Percentiles rank a stretch among this genome's conserved stretches.
Conservation (phyloP, 495 filamentous ascomycete genomes). For the Friedmanniomyces simplex region DNA sequence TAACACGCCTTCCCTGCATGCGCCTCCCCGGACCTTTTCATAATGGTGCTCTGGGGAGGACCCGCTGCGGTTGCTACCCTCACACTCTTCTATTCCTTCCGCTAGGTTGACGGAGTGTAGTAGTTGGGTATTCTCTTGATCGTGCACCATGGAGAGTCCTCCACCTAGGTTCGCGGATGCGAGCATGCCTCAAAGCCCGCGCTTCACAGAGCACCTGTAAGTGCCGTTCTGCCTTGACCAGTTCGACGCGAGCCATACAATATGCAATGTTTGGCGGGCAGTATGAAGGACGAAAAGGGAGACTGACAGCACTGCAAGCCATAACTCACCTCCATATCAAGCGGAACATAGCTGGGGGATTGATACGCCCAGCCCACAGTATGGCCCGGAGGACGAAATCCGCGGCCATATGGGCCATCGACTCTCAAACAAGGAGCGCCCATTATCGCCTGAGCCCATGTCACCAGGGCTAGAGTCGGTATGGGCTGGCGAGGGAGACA, state of each 20-base stretch:
- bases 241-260: too few relatives aligned
- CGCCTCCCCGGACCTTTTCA: too few relatives aligned
- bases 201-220: constrained; percentile 7
- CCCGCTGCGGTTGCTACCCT: background rate
- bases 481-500: constrained; percentile 10
- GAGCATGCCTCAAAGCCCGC: background rate
- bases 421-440: constrained; percentile 4
- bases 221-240: too few relatives aligned
- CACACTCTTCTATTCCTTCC: too few relatives aligned
- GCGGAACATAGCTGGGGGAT: background rate
- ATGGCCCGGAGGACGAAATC: background rate
- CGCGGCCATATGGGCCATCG: background rate
- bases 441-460: background rate
- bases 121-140: background rate
- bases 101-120: background rate
- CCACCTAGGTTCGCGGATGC: background rate
- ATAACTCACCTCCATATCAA: constrained; percentile 4
- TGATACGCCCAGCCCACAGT: constrained; percentile 2
- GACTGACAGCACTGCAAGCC: background rate
- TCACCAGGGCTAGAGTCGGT: constrained; percentile 10
- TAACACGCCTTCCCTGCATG: background rate
- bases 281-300: background rate
- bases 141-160: background rate
- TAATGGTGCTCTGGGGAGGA: background rate
- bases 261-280: too few relatives aligned